Conservation (phyloP, 768 basidiomycete species). For the Boletus vermiculosoides region DNA sequence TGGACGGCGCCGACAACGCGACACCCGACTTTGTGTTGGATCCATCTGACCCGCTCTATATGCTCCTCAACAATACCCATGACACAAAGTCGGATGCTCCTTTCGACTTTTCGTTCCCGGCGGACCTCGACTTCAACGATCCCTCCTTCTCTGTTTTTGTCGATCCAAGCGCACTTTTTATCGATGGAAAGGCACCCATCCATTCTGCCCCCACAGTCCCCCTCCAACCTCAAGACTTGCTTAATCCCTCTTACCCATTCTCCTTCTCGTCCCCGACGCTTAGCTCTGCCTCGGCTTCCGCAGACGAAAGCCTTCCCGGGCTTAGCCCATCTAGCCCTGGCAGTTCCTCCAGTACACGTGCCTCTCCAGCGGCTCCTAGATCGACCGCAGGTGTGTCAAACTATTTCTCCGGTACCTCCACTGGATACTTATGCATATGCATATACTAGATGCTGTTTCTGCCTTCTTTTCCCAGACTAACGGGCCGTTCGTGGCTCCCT, state of each 20-base stretch:
- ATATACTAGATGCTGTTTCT: constrained; percentile 24
- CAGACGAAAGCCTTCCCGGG: constrained; percentile 28
- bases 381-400: constrained; percentile 19
- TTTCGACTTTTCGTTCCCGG: constrained; percentile 41
- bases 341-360: constrained; percentile 30
- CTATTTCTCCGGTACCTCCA: background rate
- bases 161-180: constrained; percentile 62
- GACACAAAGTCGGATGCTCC: constrained; percentile 35
- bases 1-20: constrained; percentile 13
- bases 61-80: constrained; percentile 50
- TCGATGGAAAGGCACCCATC: constrained; percentile 29
- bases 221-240: constrained; percentile 30
- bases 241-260: constrained; percentile 38
- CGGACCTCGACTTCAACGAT: constrained; percentile 64
- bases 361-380: constrained; percentile 31
- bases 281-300: constrained; percentile 33
- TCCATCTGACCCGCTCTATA: constrained; percentile 56
- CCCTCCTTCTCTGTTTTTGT: constrained; percentile 46
- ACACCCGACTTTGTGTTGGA: constrained; percentile 48
- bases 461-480: constrained; percentile 18
- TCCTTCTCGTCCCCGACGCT: constrained; percentile 39
- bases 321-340: constrained; percentile 27
- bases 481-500: constrained; percentile 31
- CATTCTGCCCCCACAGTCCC: constrained; percentile 18
- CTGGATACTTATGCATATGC: constrained; percentile 7